phyloP scores from a whole-genome alignment of 2,329 filamentous ascomycete genomes.

The Pseudogymnoascus pannorum region DNA sequence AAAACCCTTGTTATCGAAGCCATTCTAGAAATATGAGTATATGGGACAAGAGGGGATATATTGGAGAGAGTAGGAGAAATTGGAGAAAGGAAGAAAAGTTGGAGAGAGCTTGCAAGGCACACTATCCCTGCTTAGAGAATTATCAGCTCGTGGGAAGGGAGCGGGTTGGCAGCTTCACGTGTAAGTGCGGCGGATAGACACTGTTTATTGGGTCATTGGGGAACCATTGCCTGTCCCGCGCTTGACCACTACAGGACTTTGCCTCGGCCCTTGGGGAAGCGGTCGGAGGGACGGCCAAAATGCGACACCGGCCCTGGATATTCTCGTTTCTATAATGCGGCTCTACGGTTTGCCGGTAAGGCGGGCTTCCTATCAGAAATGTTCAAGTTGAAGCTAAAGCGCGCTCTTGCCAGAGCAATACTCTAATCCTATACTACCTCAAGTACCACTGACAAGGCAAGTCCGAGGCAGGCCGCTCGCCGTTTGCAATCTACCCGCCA shows the following conservation, averaged over 20 bases:
- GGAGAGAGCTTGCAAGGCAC: not conserved
- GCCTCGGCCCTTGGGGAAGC: not conserved
- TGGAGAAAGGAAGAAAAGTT: not conserved
- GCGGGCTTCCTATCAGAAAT: not conserved
- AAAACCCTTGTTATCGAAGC: conserved; percentile 40
- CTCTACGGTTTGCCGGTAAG: not conserved
- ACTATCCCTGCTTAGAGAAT: conserved; percentile 6
- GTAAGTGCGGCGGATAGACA: not conserved
- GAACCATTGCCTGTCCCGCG: not conserved
- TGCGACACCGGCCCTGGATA: not conserved
- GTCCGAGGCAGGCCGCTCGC: not conserved
- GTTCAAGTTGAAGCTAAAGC: not conserved
- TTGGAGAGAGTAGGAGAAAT: not conserved
- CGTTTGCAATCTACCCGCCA: not conserved
- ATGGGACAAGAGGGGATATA: not conserved
- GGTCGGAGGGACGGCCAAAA: not conserved
- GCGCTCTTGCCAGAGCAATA: not conserved
- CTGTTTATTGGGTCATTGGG: conserved; percentile 5
- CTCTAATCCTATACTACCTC: no score
- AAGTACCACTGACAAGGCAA: no score
- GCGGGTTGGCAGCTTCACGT: not conserved
- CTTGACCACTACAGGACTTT: conserved; percentile 3
- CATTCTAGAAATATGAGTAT: conserved; percentile 30
- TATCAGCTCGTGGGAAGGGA: conserved; percentile 3
- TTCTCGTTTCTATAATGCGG: not conserved